A percentile compares a stretch with the other conserved stretches of the same genome.
These are phyloP conservation scores for Arthrocladium fulminans DNA, from an alignment of 2,329 filamentous ascomycete genomes.

Conservation along the genomic window DNA sequence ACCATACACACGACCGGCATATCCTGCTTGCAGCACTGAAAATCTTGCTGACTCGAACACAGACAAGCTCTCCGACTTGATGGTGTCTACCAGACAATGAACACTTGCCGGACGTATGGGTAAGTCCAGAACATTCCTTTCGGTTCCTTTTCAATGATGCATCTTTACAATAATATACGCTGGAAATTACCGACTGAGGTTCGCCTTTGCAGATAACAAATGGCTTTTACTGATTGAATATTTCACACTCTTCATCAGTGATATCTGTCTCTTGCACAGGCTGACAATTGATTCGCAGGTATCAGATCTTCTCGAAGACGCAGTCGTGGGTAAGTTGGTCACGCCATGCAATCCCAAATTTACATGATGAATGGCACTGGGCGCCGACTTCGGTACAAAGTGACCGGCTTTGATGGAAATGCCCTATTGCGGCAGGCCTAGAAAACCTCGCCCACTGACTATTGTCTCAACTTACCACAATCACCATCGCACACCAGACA, in stretches of 20 bases:
- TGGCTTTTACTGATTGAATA: constrained; percentile 68
- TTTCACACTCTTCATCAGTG: neutral
- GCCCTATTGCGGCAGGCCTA: constrained; percentile 95
- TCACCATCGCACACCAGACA: neutral
- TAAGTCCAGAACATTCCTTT: constrained; percentile 25
- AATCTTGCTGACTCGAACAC: constrained; percentile 7
- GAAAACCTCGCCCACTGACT: constrained; percentile 99
- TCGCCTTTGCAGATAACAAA: constrained; percentile 67
- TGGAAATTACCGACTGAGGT: constrained; percentile 96
- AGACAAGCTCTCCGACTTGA: too few relatives aligned
- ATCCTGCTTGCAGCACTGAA: neutral
- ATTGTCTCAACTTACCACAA: neutral
- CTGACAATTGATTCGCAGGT: neutral
- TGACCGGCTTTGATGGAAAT: constrained; percentile 66
- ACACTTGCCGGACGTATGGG: too few relatives aligned
- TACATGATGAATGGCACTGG: constrained; percentile 92
- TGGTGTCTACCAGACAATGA: too few relatives aligned
- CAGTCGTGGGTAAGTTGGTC: neutral
- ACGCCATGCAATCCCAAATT: constrained; percentile 22
- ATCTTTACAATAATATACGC: constrained; percentile 55
- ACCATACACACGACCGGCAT: constrained; percentile 17
- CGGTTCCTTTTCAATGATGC: constrained; percentile 50
- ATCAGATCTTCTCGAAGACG: neutral
- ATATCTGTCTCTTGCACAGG: neutral
- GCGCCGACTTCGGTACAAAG: constrained; percentile 61